These are phyloP conservation scores for Bretschneidera sinensis DNA, from an alignment of 345 rosid species.

Conservation along the genomic window DNA sequence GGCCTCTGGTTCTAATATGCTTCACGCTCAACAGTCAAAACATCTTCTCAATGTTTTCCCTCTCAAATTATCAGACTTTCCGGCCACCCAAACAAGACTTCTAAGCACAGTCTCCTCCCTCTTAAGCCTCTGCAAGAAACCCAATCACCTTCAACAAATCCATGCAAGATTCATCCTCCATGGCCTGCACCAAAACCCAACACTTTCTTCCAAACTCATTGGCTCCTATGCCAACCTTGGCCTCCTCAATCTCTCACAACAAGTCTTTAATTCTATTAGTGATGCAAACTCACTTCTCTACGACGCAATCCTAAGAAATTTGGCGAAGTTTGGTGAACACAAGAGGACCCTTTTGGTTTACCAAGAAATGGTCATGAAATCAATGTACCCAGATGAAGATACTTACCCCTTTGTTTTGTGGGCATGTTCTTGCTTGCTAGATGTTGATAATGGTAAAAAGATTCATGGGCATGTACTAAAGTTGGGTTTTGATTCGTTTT, in stretches of 20 bases:
- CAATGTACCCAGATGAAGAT: conserved; percentile 27
- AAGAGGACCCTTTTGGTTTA: conserved; percentile 18
- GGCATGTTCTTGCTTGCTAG: conserved; percentile 30
- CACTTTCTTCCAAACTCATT: conserved; percentile 33
- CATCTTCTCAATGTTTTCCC: conserved; percentile 1
- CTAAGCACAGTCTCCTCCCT: conserved; percentile 23
- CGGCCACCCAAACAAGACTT: conserved; percentile 18
- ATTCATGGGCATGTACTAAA: conserved; percentile 34
- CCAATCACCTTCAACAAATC: conserved; percentile 32
- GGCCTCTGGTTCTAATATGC: conserved; percentile 4
- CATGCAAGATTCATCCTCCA: conserved; percentile 40
- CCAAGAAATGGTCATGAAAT: conserved; percentile 16
- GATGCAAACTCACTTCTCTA: conserved; percentile 13
- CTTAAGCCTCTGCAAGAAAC: conserved; percentile 28
- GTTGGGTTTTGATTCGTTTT: conserved; percentile 39
- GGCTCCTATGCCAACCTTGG: conserved; percentile 34
- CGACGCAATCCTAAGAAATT: conserved; percentile 16
- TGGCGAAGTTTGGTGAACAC: conserved; percentile 16
- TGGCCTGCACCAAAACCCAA: conserved; percentile 37
- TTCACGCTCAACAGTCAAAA: conserved; percentile 4
- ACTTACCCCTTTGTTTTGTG: conserved; percentile 27
- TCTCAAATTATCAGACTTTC: conserved; percentile 19
- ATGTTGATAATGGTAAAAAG: conserved; percentile 21
- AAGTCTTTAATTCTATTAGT: conserved; percentile 24
- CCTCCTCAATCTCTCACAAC: conserved; percentile 21